Evolutionary conservation across 768 basidiomycete genomes (phyloP).

Genomic region (Epithele typhae): DNA sequence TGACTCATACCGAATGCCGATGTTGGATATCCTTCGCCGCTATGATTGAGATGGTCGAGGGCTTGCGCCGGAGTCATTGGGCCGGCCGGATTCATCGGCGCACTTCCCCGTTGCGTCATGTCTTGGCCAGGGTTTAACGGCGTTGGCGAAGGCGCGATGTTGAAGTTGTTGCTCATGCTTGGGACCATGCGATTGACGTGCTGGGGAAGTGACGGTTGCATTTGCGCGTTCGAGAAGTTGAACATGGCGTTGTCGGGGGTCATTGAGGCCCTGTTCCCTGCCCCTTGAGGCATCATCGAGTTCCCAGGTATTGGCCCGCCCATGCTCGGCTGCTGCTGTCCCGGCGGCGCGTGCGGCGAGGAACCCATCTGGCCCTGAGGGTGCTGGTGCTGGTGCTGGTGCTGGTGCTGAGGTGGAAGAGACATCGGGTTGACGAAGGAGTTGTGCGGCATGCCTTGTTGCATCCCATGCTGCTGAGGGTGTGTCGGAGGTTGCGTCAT

Average conservation of each 20-base stretch:
- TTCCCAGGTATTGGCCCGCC: conserved; percentile 11
- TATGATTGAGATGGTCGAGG: conserved; percentile 45
- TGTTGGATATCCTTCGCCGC: conserved; percentile 4
- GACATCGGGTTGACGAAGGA: conserved; percentile 35
- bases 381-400: too few species aligned
- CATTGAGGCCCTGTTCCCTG: conserved; percentile 40
- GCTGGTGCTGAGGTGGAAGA: too few species aligned
- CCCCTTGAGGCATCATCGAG: conserved; percentile 29
- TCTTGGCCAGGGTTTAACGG: conserved; percentile 45
- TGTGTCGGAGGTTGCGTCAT: conserved; percentile 30
- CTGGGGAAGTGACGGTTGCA: conserved; percentile 28
- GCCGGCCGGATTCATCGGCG: conserved; percentile 28
- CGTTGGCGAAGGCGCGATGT: conserved; percentile 31
- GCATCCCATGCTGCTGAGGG: conserved; percentile 29
- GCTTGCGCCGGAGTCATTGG: conserved; percentile 63
- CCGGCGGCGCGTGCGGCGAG: conserved; percentile 37
- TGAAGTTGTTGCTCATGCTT: conserved; percentile 29
- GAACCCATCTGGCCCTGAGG: conserved; percentile 32
- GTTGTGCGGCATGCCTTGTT: conserved; percentile 26
- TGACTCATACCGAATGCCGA: conserved; percentile 7
- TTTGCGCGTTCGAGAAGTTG: conserved; percentile 35
- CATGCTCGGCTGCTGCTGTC: conserved; percentile 31
- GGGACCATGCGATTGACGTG: conserved; percentile 17
- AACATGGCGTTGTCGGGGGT: conserved; percentile 45
- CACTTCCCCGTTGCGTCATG: conserved; percentile 33